Percentiles rank a stretch among this genome's conserved stretches.
phyloP scores from a whole-genome alignment of 345 rosid species.

The Cochlearia excelsa region DNA sequence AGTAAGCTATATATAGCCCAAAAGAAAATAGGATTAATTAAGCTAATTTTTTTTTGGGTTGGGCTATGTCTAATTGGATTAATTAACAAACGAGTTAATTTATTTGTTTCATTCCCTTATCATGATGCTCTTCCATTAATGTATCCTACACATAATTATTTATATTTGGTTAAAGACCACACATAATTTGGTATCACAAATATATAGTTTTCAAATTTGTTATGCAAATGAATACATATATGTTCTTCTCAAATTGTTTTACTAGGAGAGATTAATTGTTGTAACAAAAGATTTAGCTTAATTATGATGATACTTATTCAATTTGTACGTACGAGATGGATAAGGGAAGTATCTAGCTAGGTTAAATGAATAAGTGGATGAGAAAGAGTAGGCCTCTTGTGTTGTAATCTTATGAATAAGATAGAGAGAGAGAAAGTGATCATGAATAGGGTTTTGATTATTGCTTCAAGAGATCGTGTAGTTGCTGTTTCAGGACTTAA shows the following conservation, averaged over 20 bases:
- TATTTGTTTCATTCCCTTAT: no score
- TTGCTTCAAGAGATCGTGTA: constrained; percentile 21
- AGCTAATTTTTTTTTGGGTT: background rate
- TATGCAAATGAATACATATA: no score
- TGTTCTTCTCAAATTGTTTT: no score
- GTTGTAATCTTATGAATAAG: constrained; percentile 32
- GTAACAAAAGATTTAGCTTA: no score
- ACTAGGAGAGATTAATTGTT: no score
- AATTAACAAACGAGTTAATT: no score
- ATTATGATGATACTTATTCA: background rate
- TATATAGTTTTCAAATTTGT: no score
- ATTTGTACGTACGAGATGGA: constrained; percentile 14
- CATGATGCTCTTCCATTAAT: no score
- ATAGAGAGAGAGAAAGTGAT: constrained; percentile 31
- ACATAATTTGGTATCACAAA: no score
- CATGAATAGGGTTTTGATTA: constrained; percentile 29
- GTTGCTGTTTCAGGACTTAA: constrained; percentile 36
- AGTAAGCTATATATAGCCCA: background rate
- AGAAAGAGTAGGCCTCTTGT: constrained; percentile 27
- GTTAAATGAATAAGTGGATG: constrained; percentile 33
- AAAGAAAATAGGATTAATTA: background rate
- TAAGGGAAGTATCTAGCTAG: constrained; percentile 16
- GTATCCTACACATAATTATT: no score
- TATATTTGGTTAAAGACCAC: no score
- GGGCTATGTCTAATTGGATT: no score